Conservation (phyloP, 495 filamentous ascomycete species). For the Penicillium coprophilum region DNA sequence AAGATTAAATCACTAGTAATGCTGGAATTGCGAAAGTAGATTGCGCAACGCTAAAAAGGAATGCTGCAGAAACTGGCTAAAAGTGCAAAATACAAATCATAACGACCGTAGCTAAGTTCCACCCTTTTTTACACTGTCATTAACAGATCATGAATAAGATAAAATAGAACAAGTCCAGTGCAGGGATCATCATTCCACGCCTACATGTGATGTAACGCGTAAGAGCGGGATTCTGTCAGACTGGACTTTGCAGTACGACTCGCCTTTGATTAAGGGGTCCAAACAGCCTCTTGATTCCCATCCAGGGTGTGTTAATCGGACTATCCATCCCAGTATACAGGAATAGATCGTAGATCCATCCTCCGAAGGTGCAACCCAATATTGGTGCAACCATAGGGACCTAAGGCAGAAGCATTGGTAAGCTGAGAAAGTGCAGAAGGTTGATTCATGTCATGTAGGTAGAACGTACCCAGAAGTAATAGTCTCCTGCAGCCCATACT, state of each 20-base stretch:
- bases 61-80: background rate
- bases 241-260: constrained; percentile 22
- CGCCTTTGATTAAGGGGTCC: constrained; percentile 21
- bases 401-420: constrained; percentile 19
- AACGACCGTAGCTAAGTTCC: background rate
- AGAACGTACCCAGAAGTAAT: constrained; percentile 61
- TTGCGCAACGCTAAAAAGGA: background rate
- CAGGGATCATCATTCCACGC: background rate
- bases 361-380: constrained; percentile 56
- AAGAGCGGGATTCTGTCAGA: constrained; percentile 18
- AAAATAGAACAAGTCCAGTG: background rate
- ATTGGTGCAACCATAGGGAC: constrained; percentile 59
- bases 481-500: constrained; percentile 61
- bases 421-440: background rate
- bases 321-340: constrained; percentile 57
- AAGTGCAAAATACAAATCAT: constrained; percentile 1
- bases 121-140: constrained; percentile 1
- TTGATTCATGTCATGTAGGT: background rate
- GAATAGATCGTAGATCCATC: constrained; percentile 61
- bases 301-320: constrained; percentile 57
- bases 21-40: background rate
- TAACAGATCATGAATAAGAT: background rate
- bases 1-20: background rate
- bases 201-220: background rate
- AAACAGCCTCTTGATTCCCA: constrained; percentile 50